Percentiles rank a stretch among this genome's conserved stretches.
Evolutionary conservation across 2,329 filamentous ascomycete genomes (phyloP).

Genomic region (Plectosphaerella sp.): DNA sequence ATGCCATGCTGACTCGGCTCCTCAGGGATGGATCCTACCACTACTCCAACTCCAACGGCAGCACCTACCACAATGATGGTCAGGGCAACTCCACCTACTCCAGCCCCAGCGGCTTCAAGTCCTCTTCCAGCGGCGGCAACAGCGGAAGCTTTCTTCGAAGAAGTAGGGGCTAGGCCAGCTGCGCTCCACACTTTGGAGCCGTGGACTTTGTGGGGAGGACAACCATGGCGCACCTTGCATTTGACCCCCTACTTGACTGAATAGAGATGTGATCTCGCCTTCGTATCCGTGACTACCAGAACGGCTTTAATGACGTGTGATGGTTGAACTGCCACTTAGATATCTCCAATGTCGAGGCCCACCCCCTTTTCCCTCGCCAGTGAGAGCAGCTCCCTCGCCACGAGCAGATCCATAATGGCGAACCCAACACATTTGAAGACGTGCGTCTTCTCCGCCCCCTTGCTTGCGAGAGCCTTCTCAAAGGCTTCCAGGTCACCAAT

Average conservation of each 20-base stretch:
- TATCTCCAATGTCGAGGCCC: background rate
- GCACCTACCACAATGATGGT: slow-evolving; percentile 64
- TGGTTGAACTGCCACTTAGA: background rate
- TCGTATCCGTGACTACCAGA: no score
- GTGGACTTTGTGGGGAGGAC: no score
- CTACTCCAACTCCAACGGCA: slow-evolving; percentile 66
- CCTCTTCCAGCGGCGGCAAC: slow-evolving; percentile 14
- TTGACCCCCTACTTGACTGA: no score
- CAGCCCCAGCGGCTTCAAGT: slow-evolving; percentile 36
- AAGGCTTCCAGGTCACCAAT: slow-evolving; percentile 46
- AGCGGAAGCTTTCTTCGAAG: slow-evolving; percentile 5
- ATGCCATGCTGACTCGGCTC: background rate
- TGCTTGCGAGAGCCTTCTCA: slow-evolving; percentile 45
- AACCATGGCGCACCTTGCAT: no score
- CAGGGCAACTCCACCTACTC: slow-evolving; percentile 57
- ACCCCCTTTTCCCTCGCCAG: slow-evolving; percentile 6
- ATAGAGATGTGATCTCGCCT: no score
- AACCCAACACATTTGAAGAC: slow-evolving; percentile 46
- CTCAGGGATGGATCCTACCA: slow-evolving; percentile 64
- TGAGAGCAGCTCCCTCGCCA: background rate
- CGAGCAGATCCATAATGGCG: slow-evolving; percentile 59
- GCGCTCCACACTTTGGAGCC: no score
- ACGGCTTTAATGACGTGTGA: no score
- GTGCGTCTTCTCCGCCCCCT: slow-evolving; percentile 46
- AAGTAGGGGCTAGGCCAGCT: no score